Evolutionary conservation across 495 filamentous ascomycete genomes (phyloP).

Genomic region (Podospora fimiseda): DNA sequence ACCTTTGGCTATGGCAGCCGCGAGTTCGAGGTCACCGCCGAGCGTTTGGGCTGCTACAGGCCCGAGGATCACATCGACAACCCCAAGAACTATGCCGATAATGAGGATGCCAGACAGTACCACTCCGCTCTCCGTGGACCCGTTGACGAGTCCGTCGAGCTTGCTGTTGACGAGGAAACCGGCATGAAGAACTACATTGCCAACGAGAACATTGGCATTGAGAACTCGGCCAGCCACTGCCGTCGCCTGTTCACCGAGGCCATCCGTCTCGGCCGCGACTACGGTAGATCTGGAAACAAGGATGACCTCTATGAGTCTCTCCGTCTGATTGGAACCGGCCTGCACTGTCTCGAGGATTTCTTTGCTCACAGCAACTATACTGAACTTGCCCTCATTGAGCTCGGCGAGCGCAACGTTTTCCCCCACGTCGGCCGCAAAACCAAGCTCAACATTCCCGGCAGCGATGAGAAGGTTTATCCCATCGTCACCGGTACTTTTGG

Average conservation of each 20-base stretch:
- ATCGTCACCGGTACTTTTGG: slow-evolving; percentile 87
- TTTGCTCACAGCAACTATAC: slow-evolving; percentile 88
- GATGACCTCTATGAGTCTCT: slow-evolving; percentile 78
- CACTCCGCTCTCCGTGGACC: slow-evolving; percentile 73
- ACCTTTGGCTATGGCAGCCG: slow-evolving; percentile 76
- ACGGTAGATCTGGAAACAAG: slow-evolving; percentile 54
- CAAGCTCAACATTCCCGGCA: slow-evolving; percentile 58
- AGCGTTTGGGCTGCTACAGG: slow-evolving; percentile 81
- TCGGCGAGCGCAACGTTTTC: slow-evolving; percentile 73
- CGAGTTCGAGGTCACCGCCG: slow-evolving; percentile 86
- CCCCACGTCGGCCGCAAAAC: slow-evolving; percentile 75
- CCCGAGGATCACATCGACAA: slow-evolving; percentile 87
- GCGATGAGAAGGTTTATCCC: slow-evolving; percentile 59
- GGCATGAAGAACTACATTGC: slow-evolving; percentile 92
- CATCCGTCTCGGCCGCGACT: slow-evolving; percentile 68
- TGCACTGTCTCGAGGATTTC: slow-evolving; percentile 88
- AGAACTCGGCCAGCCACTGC: slow-evolving; percentile 69
- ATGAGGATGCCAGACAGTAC: slow-evolving; percentile 75
- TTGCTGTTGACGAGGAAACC: slow-evolving; percentile 68
- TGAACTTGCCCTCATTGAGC: slow-evolving; percentile 76
- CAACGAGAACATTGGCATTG: slow-evolving; percentile 65
- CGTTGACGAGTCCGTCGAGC: slow-evolving; percentile 69
- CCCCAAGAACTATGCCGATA: slow-evolving; percentile 71
- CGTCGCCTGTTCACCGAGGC: slow-evolving; percentile 63
- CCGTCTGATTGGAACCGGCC: slow-evolving; percentile 74